Evolutionary conservation across 2,329 filamentous ascomycete genomes (phyloP).

Genomic region (Colletotrichum plurivorum): DNA sequence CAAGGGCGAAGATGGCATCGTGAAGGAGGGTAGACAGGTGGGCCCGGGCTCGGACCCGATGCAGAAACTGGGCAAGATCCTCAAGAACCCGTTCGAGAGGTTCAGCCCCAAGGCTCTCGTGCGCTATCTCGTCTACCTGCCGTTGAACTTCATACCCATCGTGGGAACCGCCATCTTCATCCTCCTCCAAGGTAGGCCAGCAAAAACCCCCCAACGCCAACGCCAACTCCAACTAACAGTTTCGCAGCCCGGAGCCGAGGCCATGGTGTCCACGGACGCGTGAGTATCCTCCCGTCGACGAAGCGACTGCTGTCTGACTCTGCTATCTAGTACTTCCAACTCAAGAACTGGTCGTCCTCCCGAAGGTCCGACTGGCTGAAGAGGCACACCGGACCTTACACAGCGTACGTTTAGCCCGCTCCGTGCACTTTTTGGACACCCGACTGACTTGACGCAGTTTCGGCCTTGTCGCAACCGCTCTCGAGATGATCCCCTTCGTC

Average conservation of each 20-base stretch:
- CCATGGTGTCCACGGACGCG: conserved; percentile 65
- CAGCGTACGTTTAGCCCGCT: conserved; percentile 68
- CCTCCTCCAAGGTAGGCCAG: conserved; percentile 74
- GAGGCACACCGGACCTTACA: conserved; percentile 81
- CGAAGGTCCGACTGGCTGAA: conserved; percentile 79
- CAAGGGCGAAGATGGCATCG: conserved; percentile 69
- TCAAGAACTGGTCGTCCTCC: conserved; percentile 83
- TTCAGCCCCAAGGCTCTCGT: conserved; percentile 76
- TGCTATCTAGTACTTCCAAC: conserved; percentile 82
- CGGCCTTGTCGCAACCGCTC: conserved; percentile 78
- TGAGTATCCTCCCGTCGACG: conserved; percentile 51
- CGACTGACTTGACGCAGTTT: conserved; percentile 68
- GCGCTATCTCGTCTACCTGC: conserved; percentile 87
- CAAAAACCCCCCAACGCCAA: conserved; percentile 41
- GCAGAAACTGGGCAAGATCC: conserved; percentile 67
- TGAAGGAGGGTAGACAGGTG: conserved; percentile 82
- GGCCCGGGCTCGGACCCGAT: conserved; percentile 73
- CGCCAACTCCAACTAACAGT: not conserved
- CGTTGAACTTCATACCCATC: conserved; percentile 93
- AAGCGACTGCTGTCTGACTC: conserved; percentile 14
- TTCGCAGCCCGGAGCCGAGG: conserved; percentile 58
- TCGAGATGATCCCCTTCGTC: conserved; percentile 87
- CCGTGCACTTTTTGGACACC: conserved; percentile 8
- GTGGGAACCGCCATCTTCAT: conserved; percentile 89
- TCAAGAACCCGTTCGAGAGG: conserved; percentile 70